Evolutionary conservation across 2,329 filamentous ascomycete species (phyloP), one percentile per base, ranked within the genome.

Genomic region (Tolypocladium paradoxum): DNA sequence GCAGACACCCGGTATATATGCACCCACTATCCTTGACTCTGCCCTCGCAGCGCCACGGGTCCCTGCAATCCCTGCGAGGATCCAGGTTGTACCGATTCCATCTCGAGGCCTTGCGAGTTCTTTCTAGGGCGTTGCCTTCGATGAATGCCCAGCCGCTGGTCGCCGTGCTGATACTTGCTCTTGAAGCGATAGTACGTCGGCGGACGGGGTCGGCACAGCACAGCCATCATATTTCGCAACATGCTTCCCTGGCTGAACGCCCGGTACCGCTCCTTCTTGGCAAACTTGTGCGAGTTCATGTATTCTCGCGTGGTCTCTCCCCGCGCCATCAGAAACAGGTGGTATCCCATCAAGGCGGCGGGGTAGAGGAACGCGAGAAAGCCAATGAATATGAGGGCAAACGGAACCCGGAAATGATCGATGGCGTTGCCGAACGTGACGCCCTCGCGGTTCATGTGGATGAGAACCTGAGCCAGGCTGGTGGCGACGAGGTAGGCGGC

Each of bases 221-320:
- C 90, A 8, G 84, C 79, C 37, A 88, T 69, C 79, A 88, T 90
- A 69, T 99, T 99, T 63, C 79, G 85, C 63, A 87, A 69, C 48
- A 86, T 74, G 59, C 75, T 86, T 36, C 84, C 85, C 64, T 95
- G 90, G 2, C 84, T 91, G 62, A 95, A 99, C 1, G 93, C 90
- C 45, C 91, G 79, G 69, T 96, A 95, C 14, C 93, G 83, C 67
- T 99, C 92, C 61, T 87, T 86, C 72, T 93, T 95, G 57, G 86
- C 75, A 67, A 99, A 97, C 69, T 97, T 97, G 70, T 96, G 90
- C 5, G 88, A 91, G 70, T 95, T 96, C 58, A 99, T 82, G 68
- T 96, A 96, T 70, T 99, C 93, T 60, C 93, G 80, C 1, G 93
- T 99, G 0, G 92, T 99, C 74, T 99, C 92, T 49, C 92, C 93